Base-by-base conservation (phyloP, 306 rosid species). In the Begonia peltatifolia region DNA sequence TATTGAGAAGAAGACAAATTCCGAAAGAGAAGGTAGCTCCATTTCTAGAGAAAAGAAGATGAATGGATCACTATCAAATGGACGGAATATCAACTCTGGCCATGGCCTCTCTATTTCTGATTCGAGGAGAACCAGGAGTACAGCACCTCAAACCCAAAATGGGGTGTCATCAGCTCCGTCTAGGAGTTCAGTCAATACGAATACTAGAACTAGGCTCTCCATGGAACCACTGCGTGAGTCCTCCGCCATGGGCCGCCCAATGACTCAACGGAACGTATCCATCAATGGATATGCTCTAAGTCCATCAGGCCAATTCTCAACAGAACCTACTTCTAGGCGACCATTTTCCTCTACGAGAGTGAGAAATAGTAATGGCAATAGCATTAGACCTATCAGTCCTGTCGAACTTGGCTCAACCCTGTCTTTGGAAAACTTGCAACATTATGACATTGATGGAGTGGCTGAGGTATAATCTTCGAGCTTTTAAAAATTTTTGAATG, bases 11-110 rank as follows among this genome's bases (percentile, higher is more conserved):
- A 87, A 65, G 68, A 83, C 84, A 76, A 79, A 71, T 59, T 74
- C 80, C 50, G 93, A 81, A 70, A 94, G 87, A 63, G 96, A 92
- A 79, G 76, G 81, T 65, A 87, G 99, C 65, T 83, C 94, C 18
- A 18, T 65, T 63, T 52, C 78, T 41, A 74, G 68, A 77, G 99
- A 93, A 62, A 92, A 87, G 79, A 92, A 83, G 71, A 84, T 79
- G 22, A 83, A 65, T 12, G 94, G 87, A 4, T 68, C 83, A 44
- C 61, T 76, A 9, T 66, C 65, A 2, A 53, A 61, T 42, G 87
- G 76, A 58, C 69, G 60, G 42, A 77, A 56, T 53, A 56, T 86
- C 55, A 76, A 50, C 63, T 57, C 79, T 55, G 67, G 80, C 74
- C 75, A 72, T 65, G 80, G 94, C 46, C 66, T 83, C 68, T 75